Percentiles rank a stretch among this genome's conserved stretches.
Evolutionary conservation across 176 grass and related monocot genomes (phyloP).

Genomic region (Stipa capillata): DNA sequence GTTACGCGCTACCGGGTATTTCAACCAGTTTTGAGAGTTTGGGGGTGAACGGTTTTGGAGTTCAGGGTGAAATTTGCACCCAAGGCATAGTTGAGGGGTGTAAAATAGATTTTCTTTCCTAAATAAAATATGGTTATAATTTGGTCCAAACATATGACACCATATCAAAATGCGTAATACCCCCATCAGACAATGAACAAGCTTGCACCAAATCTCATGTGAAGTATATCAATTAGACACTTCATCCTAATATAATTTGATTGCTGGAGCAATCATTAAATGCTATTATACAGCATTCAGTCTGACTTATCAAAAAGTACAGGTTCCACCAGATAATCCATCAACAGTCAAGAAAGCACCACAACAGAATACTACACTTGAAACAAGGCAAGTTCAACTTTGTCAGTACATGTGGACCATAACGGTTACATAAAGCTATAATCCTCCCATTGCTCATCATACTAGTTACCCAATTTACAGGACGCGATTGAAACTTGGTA

Average conservation of each 20-base stretch:
- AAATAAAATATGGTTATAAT: constrained; percentile 19
- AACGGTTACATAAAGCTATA: neutral
- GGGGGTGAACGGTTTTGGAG: neutral
- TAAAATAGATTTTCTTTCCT: too few species aligned
- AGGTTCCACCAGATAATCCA: neutral
- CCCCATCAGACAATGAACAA: neutral
- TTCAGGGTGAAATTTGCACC: neutral
- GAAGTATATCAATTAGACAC: neutral
- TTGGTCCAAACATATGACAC: neutral
- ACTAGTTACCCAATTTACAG: neutral
- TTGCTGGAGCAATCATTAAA: neutral
- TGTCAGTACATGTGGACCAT: neutral
- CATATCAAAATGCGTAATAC: neutral
- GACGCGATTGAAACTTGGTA: neutral
- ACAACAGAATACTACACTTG: neutral
- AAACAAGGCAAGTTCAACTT: neutral
- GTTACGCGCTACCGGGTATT: too few species aligned
- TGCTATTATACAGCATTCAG: neutral
- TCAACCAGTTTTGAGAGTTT: neutral
- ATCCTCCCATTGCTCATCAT: neutral
- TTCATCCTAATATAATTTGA: neutral
- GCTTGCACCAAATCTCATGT: neutral
- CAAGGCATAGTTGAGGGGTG: neutral
- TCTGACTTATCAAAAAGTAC: neutral
- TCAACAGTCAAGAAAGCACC: neutral